Evolutionary conservation across 2,329 filamentous ascomycete genomes (phyloP), one percentile per base, ranked within the genome.

Genomic region (Periglandula ipomoeae): DNA sequence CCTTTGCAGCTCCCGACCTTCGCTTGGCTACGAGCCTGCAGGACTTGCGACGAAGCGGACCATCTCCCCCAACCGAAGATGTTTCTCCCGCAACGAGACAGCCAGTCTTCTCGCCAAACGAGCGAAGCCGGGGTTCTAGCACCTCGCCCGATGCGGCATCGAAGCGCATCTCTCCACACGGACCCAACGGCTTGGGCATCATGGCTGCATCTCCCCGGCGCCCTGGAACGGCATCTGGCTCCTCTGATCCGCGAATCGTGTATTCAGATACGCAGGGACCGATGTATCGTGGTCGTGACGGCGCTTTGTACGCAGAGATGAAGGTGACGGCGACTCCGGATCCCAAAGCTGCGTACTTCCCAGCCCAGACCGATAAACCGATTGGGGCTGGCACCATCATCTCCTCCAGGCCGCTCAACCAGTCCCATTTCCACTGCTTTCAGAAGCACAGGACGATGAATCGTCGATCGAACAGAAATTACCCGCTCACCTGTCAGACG

Each of bases 401-500:
- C 49, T 62, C 64, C 17, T 65, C 76, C 2, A 60, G 60, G 7
- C 67, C 72, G 2, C 60, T 79, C n/a, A 66, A 62, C 45, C 66
- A 73, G 42, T 62, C 65, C 1, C 69, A 72, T 52, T 69, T 69
- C 53, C 56, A 62, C 49, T 81, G 78, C 60, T 68, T 73, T 49
- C 69, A 70, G 37, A 59, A 60, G 3, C 78, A 81, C 58, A 59
- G 59, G 42, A 66, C 61, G 42, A 75, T 80, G 71, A 66, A 72
- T 47, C 62, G 68, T 34, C 69, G 70, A 47, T 63, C 64, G 51
- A 80, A 81, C 59, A 61, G 58, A 42, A 59, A 70, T 55, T 74
- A 78, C 56, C 68, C 76, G 2, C 65, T 80, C 19, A 67, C 73
- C 10, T 81, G 78, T 59, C 73, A 78, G 60, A 68, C 71, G 3